These are phyloP conservation scores for Solanum pinnatisectum DNA, from an alignment of 257 asterid species.

Conservation along the genomic window DNA sequence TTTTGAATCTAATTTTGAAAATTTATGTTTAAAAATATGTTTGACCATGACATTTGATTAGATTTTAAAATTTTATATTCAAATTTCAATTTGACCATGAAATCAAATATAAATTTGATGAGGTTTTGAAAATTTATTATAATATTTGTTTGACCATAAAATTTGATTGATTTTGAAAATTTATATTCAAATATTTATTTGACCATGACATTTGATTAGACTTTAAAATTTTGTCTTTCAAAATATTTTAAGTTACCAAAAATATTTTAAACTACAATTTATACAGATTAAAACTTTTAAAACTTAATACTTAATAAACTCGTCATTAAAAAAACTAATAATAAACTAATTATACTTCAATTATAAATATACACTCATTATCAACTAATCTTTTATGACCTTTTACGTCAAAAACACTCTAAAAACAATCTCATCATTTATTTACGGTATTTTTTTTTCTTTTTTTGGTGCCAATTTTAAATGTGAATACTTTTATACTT, in stretches of 20 bases:
- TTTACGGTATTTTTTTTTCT: background rate
- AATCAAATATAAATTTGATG: too few relatives aligned
- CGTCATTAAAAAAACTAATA: background rate
- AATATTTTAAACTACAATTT: background rate
- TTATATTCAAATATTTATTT: background rate
- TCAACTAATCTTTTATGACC: background rate
- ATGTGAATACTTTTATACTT: background rate
- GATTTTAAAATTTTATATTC: background rate
- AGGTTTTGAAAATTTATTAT: too few relatives aligned
- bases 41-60: background rate
- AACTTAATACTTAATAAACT: too few relatives aligned
- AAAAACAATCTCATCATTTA: background rate
- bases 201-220: background rate
- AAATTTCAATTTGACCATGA: too few relatives aligned
- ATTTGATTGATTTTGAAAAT: background rate
- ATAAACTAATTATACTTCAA: too few relatives aligned
- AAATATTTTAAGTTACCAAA: background rate
- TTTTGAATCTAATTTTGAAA: background rate
- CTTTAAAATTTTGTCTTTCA: background rate
- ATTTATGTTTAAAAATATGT: background rate
- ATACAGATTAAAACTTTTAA: background rate
- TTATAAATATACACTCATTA: background rate
- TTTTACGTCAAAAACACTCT: background rate
- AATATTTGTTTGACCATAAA: background rate
- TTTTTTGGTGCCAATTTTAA: background rate